Conservation (phyloP, 2,329 filamentous ascomycete species). For the Xylogone sp. region DNA sequence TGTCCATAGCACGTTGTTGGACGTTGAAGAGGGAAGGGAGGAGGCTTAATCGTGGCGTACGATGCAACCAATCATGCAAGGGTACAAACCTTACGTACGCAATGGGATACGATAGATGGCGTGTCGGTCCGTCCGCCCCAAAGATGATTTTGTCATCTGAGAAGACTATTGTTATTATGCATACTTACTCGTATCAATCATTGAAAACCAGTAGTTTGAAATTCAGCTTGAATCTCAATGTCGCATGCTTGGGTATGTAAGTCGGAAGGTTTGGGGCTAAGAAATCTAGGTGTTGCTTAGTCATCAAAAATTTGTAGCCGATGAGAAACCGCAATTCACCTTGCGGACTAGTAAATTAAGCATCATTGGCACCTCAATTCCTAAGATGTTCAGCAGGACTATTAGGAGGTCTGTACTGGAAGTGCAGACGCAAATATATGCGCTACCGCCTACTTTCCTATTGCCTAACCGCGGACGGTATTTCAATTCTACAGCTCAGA, state of each 20-base stretch:
- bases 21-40: background rate
- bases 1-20: background rate
- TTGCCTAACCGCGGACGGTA: constrained; percentile 39
- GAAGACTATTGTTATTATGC: too few relatives aligned
- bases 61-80: background rate
- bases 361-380: background rate
- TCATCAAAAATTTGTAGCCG: background rate
- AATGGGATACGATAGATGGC: background rate
- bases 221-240: too few relatives aligned
- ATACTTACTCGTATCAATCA: too few relatives aligned
- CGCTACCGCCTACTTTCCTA: constrained; percentile 47
- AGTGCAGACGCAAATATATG: constrained; percentile 39
- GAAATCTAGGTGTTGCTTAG: background rate
- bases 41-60: background rate
- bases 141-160: too few relatives aligned
- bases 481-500: constrained; percentile 48
- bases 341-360: background rate
- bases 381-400: constrained; percentile 38
- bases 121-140: too few relatives aligned
- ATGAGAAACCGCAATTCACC: background rate
- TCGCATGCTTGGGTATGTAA: too few relatives aligned
- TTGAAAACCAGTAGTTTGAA: too few relatives aligned
- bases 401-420: constrained; percentile 62
- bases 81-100: background rate
- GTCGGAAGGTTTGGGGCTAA: background rate